Evolutionary conservation across 2,329 filamentous ascomycete genomes (phyloP).

Genomic region (Aspergillus pseudoterreus): DNA sequence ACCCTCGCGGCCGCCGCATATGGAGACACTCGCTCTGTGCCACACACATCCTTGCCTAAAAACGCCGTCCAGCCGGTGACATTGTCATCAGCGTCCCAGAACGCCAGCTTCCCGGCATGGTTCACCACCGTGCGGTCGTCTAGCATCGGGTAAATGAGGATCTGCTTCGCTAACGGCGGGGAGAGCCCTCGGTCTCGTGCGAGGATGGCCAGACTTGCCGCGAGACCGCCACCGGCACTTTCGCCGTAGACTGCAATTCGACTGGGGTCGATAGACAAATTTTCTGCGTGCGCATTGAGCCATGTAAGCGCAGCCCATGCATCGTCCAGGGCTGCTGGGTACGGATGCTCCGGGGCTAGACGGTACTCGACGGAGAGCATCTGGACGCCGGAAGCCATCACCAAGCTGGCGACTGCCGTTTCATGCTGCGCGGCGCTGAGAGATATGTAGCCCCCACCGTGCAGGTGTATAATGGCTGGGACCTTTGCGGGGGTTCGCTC

Average conservation of each 20-base stretch:
- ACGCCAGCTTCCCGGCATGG: conserved; percentile 9
- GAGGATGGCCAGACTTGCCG: conserved; percentile 53
- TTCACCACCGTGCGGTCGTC: conserved; percentile 30
- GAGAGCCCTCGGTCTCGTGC: conserved; percentile 31
- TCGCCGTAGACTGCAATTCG: conserved; percentile 54
- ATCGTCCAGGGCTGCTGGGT: conserved; percentile 38
- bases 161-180: conserved; percentile 35
- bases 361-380: conserved; percentile 42
- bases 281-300: conserved; percentile 25
- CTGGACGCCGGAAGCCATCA: conserved; percentile 24
- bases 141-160: conserved; percentile 43
- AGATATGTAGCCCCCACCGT: conserved; percentile 42
- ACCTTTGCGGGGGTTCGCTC: not conserved
- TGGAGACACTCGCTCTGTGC: conserved; percentile 25
- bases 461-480: conserved; percentile 35
- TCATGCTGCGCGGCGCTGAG: conserved; percentile 25
- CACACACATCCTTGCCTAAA: conserved; percentile 15
- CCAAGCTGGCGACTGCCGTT: conserved; percentile 21
- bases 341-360: conserved; percentile 41
- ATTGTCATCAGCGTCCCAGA: conserved; percentile 19
- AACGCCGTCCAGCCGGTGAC: conserved; percentile 19
- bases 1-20: conserved; percentile 36
- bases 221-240: conserved; percentile 56
- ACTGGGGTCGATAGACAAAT: conserved; percentile 43
- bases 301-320: conserved; percentile 38